phyloP scores from a whole-genome alignment of 116 monocot genomes.

The Zostera marina region DNA sequence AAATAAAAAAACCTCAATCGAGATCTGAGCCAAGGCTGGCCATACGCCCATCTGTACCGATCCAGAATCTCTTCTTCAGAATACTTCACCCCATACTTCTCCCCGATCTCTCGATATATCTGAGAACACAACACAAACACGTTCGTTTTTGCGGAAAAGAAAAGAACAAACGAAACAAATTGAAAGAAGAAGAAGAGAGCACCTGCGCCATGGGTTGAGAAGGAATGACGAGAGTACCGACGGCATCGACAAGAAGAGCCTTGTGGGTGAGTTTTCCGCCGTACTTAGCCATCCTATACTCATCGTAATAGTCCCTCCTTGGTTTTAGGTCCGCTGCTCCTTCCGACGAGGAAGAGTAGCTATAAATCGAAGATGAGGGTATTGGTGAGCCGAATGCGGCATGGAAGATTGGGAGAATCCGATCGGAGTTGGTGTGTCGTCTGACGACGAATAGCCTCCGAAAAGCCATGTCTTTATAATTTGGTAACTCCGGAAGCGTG shows the following conservation, averaged over 20 bases:
- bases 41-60: constrained; percentile 83
- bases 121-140: constrained; percentile 4
- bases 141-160: not conserved
- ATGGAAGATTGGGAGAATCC: not conserved
- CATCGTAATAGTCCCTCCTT: constrained; percentile 5
- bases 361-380: not conserved
- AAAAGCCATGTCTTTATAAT: constrained; percentile 1
- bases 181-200: not conserved
- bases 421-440: not conserved
- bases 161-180: too few relatives aligned
- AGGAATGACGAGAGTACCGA: constrained; percentile 72
- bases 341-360: not conserved
- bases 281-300: constrained; percentile 9
- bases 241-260: constrained; percentile 88
- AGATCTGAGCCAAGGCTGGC: constrained; percentile 85
- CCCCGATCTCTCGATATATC: constrained; percentile 79
- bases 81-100: constrained; percentile 84
- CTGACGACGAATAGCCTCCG: not conserved
- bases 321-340: not conserved
- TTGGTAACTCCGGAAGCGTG: too few relatives aligned
- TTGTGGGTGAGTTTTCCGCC: constrained; percentile 47
- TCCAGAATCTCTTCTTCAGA: constrained; percentile 78
- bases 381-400: not conserved
- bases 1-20: constrained; percentile 43
- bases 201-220: constrained; percentile 62